Evolutionary conservation across 2,329 filamentous ascomycete genomes (phyloP), one percentile per base, ranked within the genome.

Genomic region (Epichloe coenophiala): DNA sequence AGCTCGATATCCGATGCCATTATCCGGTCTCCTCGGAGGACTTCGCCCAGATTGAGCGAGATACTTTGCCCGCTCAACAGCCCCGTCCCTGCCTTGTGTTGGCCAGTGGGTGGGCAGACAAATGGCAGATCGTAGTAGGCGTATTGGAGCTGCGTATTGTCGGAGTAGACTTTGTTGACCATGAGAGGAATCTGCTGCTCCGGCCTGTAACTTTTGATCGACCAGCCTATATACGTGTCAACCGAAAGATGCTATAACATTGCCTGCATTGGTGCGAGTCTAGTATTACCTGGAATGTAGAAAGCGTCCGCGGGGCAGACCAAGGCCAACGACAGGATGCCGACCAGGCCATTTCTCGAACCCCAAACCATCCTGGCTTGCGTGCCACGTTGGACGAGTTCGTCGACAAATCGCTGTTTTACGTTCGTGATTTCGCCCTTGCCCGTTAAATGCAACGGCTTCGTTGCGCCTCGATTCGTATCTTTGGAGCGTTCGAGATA

Each of bases 121-220:
- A 94, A 95, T 7, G 88, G 88, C 1, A 94, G 80, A 59, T 93
- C 86, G 64, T 84, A 86, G 71, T 91, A 95, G 58, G 88, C 88
- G 77, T 89, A 94, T 65, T 94, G 88, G n/a, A 95, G 72, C 64
- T 93, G 84, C 7, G 86, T 93, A 60, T 86, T 83, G 68, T 94
- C 88, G 50, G 88, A 94, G 67, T 90, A 94, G 59, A 90, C 83
- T 66, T 95, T 95, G 71, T 95, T 95, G 56, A 93, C 86, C 51
- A 91, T 81, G n/a, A 95, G 74, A 1, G 88, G 88, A 39, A 95
- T 84, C 11, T 80, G 73, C 58, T 94, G 85, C 64, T 80, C 78
- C 56, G 89, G 79, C 57, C 75, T 76, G 64, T 94, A 94, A 61
- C 80, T 88, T 62, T 83, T 85, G 61, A 90, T 81, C 5, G 88